Base-by-base conservation (phyloP, 306 rosid species). In the Quillaja saponaria region DNA sequence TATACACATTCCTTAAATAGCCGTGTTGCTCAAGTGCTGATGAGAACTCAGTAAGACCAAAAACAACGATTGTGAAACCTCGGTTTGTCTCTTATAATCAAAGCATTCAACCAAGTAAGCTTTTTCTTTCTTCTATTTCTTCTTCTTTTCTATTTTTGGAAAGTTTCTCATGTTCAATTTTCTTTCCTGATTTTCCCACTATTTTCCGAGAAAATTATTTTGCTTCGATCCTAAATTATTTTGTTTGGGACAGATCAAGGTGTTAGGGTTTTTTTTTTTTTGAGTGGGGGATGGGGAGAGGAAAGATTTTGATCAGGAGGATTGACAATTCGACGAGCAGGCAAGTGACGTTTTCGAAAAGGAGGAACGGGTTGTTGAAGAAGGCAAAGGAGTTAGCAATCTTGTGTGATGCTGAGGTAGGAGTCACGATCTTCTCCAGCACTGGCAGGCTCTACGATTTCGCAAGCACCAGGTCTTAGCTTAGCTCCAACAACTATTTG, bases 221-320 rank as follows among this genome's bases (percentile, higher is more conserved):
- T n/a, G n/a, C n/a, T n/a, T n/a, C n/a, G n/a, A n/a, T n/a, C n/a
- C n/a, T n/a, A n/a, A 16, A 6, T 51, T 41, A 57, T 33, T 34
- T 47, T 54, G 20, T 46, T 6, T 57, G 19, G 21, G 47, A 69
- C 34, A 52, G 33, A 46, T 51, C 37, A 31, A 18, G 65, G 38
- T 15, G 3, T 18, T 57, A 81, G 82, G 77, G 75, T 81, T 76
- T 60, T 17, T 16, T 81, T 76, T 60, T 17, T 16, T 8, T 21
- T 25, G 42, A 8, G 42, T 4, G 10, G 5, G 41, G 31, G 19
- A 91, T 91, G 96, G 96, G 97, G 62, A 91, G 96, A 83, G 96
- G 97, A 17, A 91, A 91, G 91, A 91, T 91, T 73, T 95, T 80
- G 71, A 90, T 90, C 55, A 85, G 97, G 85, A 83, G 97, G 83